A percentile compares a stretch with the other conserved stretches of the same genome.
Conservation (phyloP, 495 filamentous ascomycete species). For the Penicillium argentinense region DNA sequence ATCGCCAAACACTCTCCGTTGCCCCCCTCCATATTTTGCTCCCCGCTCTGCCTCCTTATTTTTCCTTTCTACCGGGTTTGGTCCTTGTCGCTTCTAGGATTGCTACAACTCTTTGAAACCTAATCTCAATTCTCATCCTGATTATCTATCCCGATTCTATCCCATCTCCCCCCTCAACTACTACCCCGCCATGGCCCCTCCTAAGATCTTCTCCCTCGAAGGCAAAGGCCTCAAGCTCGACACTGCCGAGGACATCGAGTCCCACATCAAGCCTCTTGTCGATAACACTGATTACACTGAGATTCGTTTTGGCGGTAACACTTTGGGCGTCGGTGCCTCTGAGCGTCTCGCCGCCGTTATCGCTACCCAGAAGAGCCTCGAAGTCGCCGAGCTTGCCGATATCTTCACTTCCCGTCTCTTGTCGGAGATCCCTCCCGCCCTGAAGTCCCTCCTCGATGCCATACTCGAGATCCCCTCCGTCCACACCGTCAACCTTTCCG, state of each 20-base stretch:
- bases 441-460: constrained; percentile 79
- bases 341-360: constrained; percentile 78
- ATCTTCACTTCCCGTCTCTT: constrained; percentile 96
- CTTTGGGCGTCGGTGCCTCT: constrained; percentile 83
- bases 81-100: not conserved
- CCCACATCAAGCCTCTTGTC: constrained; percentile 74
- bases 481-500: constrained; percentile 90
- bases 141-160: not conserved
- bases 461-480: constrained; percentile 80
- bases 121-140: not conserved
- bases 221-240: constrained; percentile 89
- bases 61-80: constrained; percentile 5
- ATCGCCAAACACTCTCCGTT: constrained; percentile 20
- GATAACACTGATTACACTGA: constrained; percentile 76
- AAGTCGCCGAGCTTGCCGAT: constrained; percentile 88
- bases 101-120: not conserved
- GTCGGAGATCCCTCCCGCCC: constrained; percentile 87
- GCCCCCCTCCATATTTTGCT: not conserved
- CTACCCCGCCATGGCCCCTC: constrained; percentile 52
- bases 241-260: constrained; percentile 78
- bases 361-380: constrained; percentile 73
- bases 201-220: constrained; percentile 85
- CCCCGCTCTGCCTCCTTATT: not conserved
- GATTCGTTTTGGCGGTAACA: constrained; percentile 83
- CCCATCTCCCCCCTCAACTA: constrained; percentile 18